Base-by-base conservation (phyloP, 441 rosid genomes). In the Raphanus hybrid region DNA sequence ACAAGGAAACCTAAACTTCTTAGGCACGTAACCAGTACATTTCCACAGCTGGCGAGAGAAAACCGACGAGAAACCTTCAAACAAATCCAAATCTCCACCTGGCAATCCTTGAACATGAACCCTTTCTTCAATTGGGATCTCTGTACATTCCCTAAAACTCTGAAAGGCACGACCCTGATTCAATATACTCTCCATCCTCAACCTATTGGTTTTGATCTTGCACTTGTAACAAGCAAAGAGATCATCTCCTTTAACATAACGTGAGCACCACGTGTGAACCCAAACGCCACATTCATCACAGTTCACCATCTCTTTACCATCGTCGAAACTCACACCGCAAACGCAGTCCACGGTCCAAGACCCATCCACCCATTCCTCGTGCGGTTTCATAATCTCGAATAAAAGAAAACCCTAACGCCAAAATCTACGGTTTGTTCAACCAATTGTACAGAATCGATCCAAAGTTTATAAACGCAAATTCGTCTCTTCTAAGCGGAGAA, bases 301-400 rank as follows among this genome's bases (percentile, higher is more conserved):
- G 80, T 92, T 90, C 60, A 96, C 98, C 99, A 96, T 96, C 87
- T 96, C 98, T 77, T 93, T 93, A 12, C 99, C 99, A 72, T 96
- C 98, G 66, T 96, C 98, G 34, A 87, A 93, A 67, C 34, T 29
- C 59, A 96, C 98, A 43, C 98, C 97, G 69, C 99, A 96, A 0
- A 88, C 88, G 73, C 98, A 96, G 85, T 96, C 98, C 65, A 96
- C 99, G 34, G 34, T 88, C 98, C 98, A 96, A 1, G 99, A 93
- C 62, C 88, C 98, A 70, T 96, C 86, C 16, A 86, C 87, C 99
- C 99, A 96, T 70, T 96, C 99, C 43, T 93, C 98, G 26, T 87
- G 90, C 35, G 84, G 85, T 68, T 88, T 92, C 77, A 85, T 81
- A 37, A 81, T 83, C 23, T 1, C 23, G 23, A 20, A 20, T 20